Percentiles rank a stretch among this genome's conserved stretches.
Evolutionary conservation across 306 rosid genomes (phyloP).

Genomic region (Prosopis cineraria): DNA sequence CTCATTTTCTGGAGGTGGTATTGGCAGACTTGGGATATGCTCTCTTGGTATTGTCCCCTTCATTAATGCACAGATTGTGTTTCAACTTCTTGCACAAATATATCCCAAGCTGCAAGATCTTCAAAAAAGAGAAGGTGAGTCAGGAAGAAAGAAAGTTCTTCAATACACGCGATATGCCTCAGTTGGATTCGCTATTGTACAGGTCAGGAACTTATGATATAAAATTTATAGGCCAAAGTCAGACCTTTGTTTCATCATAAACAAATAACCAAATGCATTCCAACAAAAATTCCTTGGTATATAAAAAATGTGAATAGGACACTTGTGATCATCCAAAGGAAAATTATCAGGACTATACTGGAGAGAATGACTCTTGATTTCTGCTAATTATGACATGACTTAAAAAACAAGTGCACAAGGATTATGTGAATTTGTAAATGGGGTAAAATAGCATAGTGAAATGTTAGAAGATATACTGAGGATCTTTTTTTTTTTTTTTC

Average conservation of each 20-base stretch:
- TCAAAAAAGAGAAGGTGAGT: conserved; percentile 94
- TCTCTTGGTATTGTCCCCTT: conserved; percentile 96
- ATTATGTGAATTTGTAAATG: neutral
- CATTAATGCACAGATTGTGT: conserved; percentile 93
- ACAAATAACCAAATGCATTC: neutral
- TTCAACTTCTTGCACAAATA: conserved; percentile 94
- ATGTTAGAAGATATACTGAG: neutral
- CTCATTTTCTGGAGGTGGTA: conserved; percentile 97
- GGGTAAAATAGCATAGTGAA: neutral
- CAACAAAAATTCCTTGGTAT: neutral
- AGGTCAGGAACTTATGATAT: conserved; percentile 53
- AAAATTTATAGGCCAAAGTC: neutral
- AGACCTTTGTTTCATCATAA: neutral
- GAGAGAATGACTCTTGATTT: neutral
- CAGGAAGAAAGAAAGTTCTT: conserved; percentile 91
- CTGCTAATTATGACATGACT: neutral
- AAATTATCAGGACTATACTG: conserved; percentile 5
- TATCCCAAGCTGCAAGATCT: conserved; percentile 96
- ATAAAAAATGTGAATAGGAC: neutral
- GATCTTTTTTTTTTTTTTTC: neutral
- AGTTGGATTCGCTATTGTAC: conserved; percentile 92
- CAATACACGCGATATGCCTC: conserved; percentile 94
- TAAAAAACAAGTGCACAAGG: neutral
- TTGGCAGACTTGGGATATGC: conserved; percentile 93
- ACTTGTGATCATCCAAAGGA: neutral